Evolutionary conservation across 139 green algal genomes (phyloP), one percentile per base, ranked within the genome.

Genomic region (Pleodorina starrii): DNA sequence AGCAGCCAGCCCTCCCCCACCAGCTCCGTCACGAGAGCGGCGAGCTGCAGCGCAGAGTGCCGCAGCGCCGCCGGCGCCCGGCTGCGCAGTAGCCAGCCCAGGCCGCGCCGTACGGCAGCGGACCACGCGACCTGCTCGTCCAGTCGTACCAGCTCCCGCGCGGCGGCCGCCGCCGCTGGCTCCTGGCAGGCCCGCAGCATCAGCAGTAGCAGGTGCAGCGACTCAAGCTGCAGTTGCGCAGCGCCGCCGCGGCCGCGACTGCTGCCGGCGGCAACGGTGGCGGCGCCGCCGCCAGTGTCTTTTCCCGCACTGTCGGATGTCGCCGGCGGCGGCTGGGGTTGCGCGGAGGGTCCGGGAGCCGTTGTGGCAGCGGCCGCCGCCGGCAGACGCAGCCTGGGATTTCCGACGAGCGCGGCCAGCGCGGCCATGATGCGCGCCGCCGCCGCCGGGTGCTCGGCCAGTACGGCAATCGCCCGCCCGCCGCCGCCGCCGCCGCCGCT

Each of bases 191-290:
- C 21, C 40, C 71, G 93, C 51, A 96, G 75, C 16, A 96, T 46
- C 32, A 97, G 88, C 85, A 97, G 90, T 75, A 97, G 90, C 29
- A 90, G 72, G 17, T 95, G 92, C 79, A 95, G 84, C 3, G 93
- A 90, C 63, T 97, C 92, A 29, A 97, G 89, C 82, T 97, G 95
- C 43, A 94, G 38, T 35, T 89, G 89, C 36, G 91, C 92, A 1
- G 87, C 72, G 71, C 84, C 84, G 46, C 29, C 46, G 46, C 46
- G 14, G 35, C n/a, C 14, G 74, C 74, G 44, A 66, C 73, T 2
- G 38, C 51, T 42, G 36, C 21, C 77, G 51, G 35, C 38, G 78
- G 40, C 25, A n/a, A 5, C 50, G 43, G 38, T 63, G 40, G 23
- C n/a, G 75, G 23, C 75, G 12, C 29, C 17, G 63, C 35, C 38